Evolutionary conservation across 768 basidiomycete species (phyloP).

Genomic region (Boletus vinaceobasis): DNA sequence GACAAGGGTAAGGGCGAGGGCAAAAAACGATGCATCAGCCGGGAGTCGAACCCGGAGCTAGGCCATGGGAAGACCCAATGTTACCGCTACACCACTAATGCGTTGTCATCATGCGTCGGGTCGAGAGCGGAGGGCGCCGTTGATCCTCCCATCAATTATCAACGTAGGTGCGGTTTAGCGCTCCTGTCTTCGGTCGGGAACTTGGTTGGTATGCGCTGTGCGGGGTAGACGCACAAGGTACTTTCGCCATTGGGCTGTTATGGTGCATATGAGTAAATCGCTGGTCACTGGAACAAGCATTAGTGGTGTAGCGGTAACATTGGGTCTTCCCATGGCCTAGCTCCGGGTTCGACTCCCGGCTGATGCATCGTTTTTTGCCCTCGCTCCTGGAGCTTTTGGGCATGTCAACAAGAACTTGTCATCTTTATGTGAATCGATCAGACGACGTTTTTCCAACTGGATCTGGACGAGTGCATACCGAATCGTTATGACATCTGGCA

Average conservation of each 20-base stretch:
- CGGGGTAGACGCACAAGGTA: too few species aligned
- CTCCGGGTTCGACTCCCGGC: conserved; percentile 61
- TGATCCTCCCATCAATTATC: too few species aligned
- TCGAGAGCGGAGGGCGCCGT: too few species aligned
- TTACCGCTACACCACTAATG: conserved; percentile 75
- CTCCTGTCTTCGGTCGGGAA: too few species aligned
- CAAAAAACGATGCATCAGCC: conserved; percentile 39
- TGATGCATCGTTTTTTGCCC: conserved; percentile 33
- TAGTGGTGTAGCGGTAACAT: conserved; percentile 82
- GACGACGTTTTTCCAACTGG: not conserved
- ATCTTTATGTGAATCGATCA: not conserved
- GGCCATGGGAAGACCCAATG: conserved; percentile 84
- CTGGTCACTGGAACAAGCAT: conserved; percentile 15
- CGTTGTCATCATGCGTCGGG: not conserved
- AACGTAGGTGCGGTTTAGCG: too few species aligned
- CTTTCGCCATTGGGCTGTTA: too few species aligned
- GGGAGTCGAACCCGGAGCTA: conserved; percentile 62
- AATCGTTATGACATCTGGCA: not conserved
- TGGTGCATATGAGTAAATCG: too few species aligned
- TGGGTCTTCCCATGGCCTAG: conserved; percentile 79
- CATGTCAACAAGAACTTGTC: too few species aligned
- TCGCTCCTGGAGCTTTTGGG: too few species aligned
- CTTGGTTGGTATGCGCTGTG: too few species aligned
- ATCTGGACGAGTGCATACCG: not conserved
- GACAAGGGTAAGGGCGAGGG: too few species aligned